These are phyloP conservation scores for Chrysochromulina parva DNA, from an alignment of 78 protist genomes.

Conservation along the genomic window DNA sequence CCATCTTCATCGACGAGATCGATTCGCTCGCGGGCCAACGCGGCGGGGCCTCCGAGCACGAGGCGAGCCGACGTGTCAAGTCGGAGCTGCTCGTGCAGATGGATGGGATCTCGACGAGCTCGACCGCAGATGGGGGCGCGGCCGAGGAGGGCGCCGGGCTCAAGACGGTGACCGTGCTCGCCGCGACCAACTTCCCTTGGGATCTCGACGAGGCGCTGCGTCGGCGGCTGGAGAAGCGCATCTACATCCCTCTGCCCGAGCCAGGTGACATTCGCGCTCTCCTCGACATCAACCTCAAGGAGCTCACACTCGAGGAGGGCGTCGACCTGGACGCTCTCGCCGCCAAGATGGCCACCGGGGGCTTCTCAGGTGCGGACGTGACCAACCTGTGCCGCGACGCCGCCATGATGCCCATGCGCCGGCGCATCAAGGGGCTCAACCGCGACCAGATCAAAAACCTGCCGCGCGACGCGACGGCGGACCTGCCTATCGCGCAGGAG, in stretches of 20 bases:
- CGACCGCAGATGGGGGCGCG: not conserved
- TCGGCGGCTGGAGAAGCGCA: slow-evolving; percentile 75
- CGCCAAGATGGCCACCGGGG: not conserved
- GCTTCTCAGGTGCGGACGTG: slow-evolving; percentile 75
- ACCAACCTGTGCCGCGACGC: slow-evolving; percentile 78
- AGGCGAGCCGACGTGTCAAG: slow-evolving; percentile 51
- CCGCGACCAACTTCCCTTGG: slow-evolving; percentile 87
- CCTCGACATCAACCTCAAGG: slow-evolving; percentile 42
- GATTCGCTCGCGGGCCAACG: slow-evolving; percentile 46
- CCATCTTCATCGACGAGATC: slow-evolving; percentile 86
- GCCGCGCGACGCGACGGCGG: slow-evolving; percentile 11
- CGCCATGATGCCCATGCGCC: slow-evolving; percentile 59
- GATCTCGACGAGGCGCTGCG: slow-evolving; percentile 76
- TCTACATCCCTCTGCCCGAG: slow-evolving; percentile 38
- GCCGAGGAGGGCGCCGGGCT: not conserved
- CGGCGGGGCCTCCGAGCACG: slow-evolving; percentile 30
- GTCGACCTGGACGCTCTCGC: slow-evolving; percentile 41
- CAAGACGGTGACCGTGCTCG: slow-evolving; percentile 70
- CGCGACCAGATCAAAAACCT: not conserved
- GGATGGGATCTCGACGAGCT: slow-evolving; percentile 70
- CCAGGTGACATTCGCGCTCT: not conserved
- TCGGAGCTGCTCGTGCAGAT: slow-evolving; percentile 78
- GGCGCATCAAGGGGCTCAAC: not conserved
- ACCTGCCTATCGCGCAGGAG: slow-evolving; percentile 39
- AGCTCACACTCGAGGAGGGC: slow-evolving; percentile 32